A percentile compares a stretch with the other conserved stretches of the same genome.
phyloP scores from a whole-genome alignment of 2,329 filamentous ascomycete species.

The Fusarium coffeatum region DNA sequence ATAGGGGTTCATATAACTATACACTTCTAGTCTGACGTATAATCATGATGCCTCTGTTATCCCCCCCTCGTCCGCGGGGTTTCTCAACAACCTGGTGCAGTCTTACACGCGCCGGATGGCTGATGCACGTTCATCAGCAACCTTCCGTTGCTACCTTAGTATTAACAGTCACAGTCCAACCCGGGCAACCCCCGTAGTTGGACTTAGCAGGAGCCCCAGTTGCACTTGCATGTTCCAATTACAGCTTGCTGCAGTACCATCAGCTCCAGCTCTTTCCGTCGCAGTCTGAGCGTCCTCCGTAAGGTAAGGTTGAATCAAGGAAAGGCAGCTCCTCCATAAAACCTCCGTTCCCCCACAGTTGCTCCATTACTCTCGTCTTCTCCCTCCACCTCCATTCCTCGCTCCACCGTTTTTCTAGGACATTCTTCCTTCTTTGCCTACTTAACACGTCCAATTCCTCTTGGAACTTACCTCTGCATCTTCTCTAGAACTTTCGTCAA shows the following conservation, averaged over 20 bases:
- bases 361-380: conserved; percentile 16
- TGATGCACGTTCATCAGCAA: conserved; percentile 22
- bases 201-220: conserved; percentile 17
- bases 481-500: not conserved
- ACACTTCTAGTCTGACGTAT: not conserved
- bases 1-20: not conserved
- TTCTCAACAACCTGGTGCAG: conserved; percentile 10
- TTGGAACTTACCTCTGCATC: not conserved
- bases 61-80: conserved; percentile 35
- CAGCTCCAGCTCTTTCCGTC: not conserved
- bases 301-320: conserved; percentile 29
- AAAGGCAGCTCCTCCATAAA: conserved; percentile 59
- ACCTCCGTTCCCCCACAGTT: conserved; percentile 33
- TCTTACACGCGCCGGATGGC: conserved; percentile 29
- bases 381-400: conserved; percentile 11
- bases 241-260: conserved; percentile 5
- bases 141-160: not conserved
- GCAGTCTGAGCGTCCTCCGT: conserved; percentile 2
- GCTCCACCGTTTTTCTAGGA: conserved; percentile 21
- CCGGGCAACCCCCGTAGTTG: conserved; percentile 10
- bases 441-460: conserved; percentile 22
- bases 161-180: conserved; percentile 1
- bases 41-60: conserved; percentile 13
- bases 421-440: conserved; percentile 19
- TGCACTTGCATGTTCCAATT: conserved; percentile 31